Base-by-base conservation (phyloP, 1,139 yeast genomes). In the Geotrichum aggregatum region DNA sequence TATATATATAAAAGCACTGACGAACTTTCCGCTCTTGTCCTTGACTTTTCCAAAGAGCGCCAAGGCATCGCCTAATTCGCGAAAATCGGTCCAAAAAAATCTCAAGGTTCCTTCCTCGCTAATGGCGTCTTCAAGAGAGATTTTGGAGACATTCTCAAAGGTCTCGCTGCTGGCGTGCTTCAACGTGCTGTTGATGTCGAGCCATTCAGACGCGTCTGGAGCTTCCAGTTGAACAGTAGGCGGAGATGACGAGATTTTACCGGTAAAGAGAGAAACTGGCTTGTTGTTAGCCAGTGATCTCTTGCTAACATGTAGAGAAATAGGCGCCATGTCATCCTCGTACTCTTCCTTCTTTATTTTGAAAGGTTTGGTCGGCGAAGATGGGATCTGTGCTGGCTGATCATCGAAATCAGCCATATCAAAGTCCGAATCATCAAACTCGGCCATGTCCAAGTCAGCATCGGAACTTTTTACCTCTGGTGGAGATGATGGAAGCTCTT, bases 61-160 rank as follows among this genome's bases (percentile, higher is more conserved):
- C 42, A 94, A 70, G 0, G 82, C 71, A 58, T 78, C 77, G 54
- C 84, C 88, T 19, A 84, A 79, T 65, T 92, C 98, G 43, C 86
- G 77, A 66, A 82, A 89, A 66, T 94, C 99, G 38, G 86, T 71
- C 98, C 98, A 94, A 66, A 78, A 92, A 82, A 92, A 83, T 61
- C 80, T 78, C 64, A 89, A 76, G 2, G 76, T 65, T 47, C 75
- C 77, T 1, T 76, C 75, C 1, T 71, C 71, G 3, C 69, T 63
- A 3, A 56, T 47, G 11, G 58, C 58, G 8, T 58, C 61, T 10
- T 43, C 48, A 1, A 55, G 44, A 22, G 50, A 44, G 16, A 56
- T 40, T 19, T 52, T 47, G 30, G 44, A 31, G 7, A 35, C 39
- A 16, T 50, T 45, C 21, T 50, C 39, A 31, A 50, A 50, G 6